Conservation (phyloP, 202 grass and related monocot species). For the Panicum virgatum region DNA sequence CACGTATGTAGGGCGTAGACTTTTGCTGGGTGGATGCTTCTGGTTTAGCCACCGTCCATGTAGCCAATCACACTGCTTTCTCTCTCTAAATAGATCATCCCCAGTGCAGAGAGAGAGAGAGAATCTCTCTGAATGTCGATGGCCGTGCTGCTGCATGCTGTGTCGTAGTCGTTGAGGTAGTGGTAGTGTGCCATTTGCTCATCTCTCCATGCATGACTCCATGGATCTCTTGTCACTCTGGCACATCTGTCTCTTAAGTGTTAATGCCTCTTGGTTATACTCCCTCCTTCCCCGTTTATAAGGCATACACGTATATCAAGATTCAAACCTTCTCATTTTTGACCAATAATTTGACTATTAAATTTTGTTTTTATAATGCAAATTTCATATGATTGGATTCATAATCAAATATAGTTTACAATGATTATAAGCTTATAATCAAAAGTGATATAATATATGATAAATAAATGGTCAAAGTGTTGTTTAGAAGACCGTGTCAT, state of each 20-base stretch:
- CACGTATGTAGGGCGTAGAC: constrained; percentile 48
- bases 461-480: too few species aligned
- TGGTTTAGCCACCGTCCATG: constrained; percentile 46
- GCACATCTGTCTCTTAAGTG: constrained; percentile 37
- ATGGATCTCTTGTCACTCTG: constrained; percentile 42
- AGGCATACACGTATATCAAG: too few species aligned
- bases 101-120: not conserved
- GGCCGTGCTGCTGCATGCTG: not conserved
- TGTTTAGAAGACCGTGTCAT: too few species aligned
- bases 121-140: not conserved
- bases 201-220: not conserved
- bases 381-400: too few species aligned
- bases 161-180: not conserved
- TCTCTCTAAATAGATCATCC: constrained; percentile 10
- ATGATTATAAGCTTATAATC: too few species aligned
- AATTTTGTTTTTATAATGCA: too few species aligned
- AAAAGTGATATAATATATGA: too few species aligned
- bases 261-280: constrained; percentile 37
- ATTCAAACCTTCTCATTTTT: too few species aligned
- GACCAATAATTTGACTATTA: too few species aligned
- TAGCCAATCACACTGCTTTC: constrained; percentile 28
- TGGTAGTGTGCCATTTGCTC: constrained; percentile 40
- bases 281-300: too few species aligned
- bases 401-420: too few species aligned
- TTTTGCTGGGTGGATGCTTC: constrained; percentile 24